Evolutionary conservation across 2,329 filamentous ascomycete species (phyloP), one percentile per base, ranked within the genome.

Genomic region (Alternaria rosae): DNA sequence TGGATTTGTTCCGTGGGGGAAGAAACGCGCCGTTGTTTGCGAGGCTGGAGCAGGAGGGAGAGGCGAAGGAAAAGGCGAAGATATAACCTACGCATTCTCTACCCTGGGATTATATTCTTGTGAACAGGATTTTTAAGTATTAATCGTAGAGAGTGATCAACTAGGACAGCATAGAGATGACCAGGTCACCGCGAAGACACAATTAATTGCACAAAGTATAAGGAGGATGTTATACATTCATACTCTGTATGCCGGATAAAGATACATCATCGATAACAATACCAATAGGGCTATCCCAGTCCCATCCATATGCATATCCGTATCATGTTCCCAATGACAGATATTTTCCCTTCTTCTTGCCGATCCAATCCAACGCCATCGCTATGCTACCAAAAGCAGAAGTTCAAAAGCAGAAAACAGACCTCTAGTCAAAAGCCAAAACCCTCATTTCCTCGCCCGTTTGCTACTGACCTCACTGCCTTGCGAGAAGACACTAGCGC

Each of bases 401-500:
- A 28, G 32, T n/a, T n/a, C 42, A 13, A 43, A n/a, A 26, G 20
- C 17, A 48, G 7, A 25, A 12, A 21, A 28, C 47, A 42, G 38
- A 15, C 26, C 12, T 21, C 13, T 3, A 15, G 6, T 51, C 32
- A 17, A 35, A 35, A 23, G n/a, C 38, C 35, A 38, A 0, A 0
- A 15, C 35, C 35, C 1, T 50, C 66, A 78, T 64, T 76, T 78
- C 68, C 71, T 73, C 54, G 59, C 67, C 61, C 78, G 66, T 66
- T 79, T 80, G 26, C 60, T 68, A 57, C 76, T 76, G 65, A 70
- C 65, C 52, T 63, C 68, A 61, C 78, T 80, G 41, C 64, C 70
- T 54, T 84, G 82, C 76, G 92, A 94, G 55, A 96, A 78, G 30
- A 93, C 92, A 77, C 92, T 96, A 1, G 92, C 92, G 76, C 92